phyloP scores from a whole-genome alignment of 805 yeast species.

The Dipodascopsis uninucleata region DNA sequence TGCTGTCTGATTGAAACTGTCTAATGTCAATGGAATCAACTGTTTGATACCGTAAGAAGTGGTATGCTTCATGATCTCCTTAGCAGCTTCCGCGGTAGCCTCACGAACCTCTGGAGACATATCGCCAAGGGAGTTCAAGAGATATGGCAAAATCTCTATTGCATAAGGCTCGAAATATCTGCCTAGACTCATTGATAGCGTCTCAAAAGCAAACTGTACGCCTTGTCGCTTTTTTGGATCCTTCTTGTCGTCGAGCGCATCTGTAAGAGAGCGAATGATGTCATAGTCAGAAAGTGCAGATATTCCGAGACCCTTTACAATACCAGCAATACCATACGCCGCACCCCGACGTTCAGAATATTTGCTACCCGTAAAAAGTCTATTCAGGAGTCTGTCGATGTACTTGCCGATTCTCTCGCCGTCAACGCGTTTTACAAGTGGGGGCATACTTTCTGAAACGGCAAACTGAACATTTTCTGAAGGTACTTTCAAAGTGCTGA shows the following conservation, averaged over 20 bases:
- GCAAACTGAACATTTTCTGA: slow-evolving; percentile 89
- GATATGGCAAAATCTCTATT: slow-evolving; percentile 76
- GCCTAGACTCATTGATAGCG: slow-evolving; percentile 73
- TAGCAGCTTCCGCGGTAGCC: slow-evolving; percentile 83
- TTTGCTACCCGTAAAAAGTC: slow-evolving; percentile 51
- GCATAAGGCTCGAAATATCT: slow-evolving; percentile 90
- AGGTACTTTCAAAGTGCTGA: slow-evolving; percentile 77
- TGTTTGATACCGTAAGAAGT: slow-evolving; percentile 89
- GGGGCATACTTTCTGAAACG: slow-evolving; percentile 79
- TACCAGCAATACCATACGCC: slow-evolving; percentile 93
- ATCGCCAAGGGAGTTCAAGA: slow-evolving; percentile 82
- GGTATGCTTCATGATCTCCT: slow-evolving; percentile 82
- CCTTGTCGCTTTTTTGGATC: slow-evolving; percentile 75
- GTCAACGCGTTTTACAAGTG: slow-evolving; percentile 60
- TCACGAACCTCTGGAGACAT: slow-evolving; percentile 77
- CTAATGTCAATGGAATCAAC: slow-evolving; percentile 84
- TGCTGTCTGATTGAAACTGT: slow-evolving; percentile 78
- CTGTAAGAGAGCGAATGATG: slow-evolving; percentile 66
- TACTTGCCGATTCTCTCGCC: slow-evolving; percentile 44
- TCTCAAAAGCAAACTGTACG: slow-evolving; percentile 80
- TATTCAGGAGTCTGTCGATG: slow-evolving; percentile 56
- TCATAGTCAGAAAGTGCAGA: slow-evolving; percentile 70
- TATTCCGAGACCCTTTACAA: slow-evolving; percentile 87
- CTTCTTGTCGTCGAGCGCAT: slow-evolving; percentile 84
- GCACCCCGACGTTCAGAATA: slow-evolving; percentile 76